Evolutionary conservation across 2,329 filamentous ascomycete species (phyloP).

Genomic region (Colletotrichum eleusines): DNA sequence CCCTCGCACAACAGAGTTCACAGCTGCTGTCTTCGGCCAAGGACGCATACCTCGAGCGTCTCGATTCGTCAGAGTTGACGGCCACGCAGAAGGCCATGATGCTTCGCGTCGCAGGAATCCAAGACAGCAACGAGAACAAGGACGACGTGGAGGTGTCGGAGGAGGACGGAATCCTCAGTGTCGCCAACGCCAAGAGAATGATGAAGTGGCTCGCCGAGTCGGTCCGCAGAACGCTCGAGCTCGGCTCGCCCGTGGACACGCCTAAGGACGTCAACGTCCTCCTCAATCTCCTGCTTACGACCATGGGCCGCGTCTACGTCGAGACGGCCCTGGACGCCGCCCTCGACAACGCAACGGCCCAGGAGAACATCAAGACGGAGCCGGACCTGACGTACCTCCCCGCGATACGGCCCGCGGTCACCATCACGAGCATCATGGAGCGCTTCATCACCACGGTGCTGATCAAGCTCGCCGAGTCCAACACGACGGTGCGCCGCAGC

Average conservation of each 20-base stretch:
- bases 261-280: conserved; percentile 93
- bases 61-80: conserved; percentile 90
- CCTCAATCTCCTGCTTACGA: conserved; percentile 83
- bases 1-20: conserved; percentile 88
- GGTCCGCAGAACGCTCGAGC: conserved; percentile 88
- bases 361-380: conserved; percentile 84
- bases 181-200: conserved; percentile 96
- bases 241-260: conserved; percentile 89
- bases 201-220: conserved; percentile 97
- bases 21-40: conserved; percentile 89
- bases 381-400: conserved; percentile 89
- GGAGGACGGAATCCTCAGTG: conserved; percentile 84
- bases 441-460: conserved; percentile 92
- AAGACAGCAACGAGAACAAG: conserved; percentile 79
- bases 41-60: conserved; percentile 88
- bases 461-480: conserved; percentile 87
- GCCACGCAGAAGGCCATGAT: conserved; percentile 91
- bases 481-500: conserved; percentile 88
- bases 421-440: conserved; percentile 92
- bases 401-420: conserved; percentile 83
- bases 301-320: conserved; percentile 87
- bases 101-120: conserved; percentile 86
- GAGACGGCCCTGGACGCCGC: conserved; percentile 77
- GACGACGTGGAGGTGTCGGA: conserved; percentile 92
- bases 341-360: conserved; percentile 77